phyloP scores from a whole-genome alignment of 257 asterid genomes.

The Ballota nigra region DNA sequence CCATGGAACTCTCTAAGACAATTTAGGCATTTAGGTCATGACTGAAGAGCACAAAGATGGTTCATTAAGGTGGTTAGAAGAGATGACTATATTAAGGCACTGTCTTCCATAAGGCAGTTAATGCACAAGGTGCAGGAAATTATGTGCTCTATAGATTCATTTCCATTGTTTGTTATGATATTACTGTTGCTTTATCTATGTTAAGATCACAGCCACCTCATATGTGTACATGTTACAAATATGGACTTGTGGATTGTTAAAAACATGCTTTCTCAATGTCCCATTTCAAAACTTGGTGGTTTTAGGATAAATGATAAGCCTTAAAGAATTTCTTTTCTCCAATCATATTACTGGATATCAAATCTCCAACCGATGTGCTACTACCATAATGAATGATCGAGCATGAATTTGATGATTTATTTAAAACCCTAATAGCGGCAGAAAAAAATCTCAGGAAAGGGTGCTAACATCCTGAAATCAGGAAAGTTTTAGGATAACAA shows the following conservation, averaged over 20 bases:
- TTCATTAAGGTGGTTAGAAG: background rate
- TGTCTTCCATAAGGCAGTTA: background rate
- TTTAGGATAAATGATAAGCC: background rate
- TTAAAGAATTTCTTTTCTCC: background rate
- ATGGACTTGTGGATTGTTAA: slow-evolving; percentile 7
- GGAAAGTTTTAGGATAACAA: background rate
- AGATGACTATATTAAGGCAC: background rate
- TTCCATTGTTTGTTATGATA: slow-evolving; percentile 10
- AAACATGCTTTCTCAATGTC: background rate
- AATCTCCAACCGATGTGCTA: background rate
- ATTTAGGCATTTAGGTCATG: background rate
- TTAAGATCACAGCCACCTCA: background rate
- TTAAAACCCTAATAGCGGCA: background rate
- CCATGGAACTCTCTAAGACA: background rate
- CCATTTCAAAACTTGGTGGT: background rate
- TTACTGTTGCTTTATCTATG: background rate
- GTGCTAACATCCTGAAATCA: background rate
- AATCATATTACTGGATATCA: background rate
- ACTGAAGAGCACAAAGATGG: background rate
- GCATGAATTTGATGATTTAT: background rate
- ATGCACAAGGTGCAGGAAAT: background rate
- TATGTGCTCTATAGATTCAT: background rate
- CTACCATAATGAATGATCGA: background rate
- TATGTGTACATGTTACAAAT: background rate
- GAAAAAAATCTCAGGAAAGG: background rate